These are phyloP conservation scores for Acanthamoeba sp. DNA, from an alignment of 208 protist genomes.

Conservation along the genomic window DNA sequence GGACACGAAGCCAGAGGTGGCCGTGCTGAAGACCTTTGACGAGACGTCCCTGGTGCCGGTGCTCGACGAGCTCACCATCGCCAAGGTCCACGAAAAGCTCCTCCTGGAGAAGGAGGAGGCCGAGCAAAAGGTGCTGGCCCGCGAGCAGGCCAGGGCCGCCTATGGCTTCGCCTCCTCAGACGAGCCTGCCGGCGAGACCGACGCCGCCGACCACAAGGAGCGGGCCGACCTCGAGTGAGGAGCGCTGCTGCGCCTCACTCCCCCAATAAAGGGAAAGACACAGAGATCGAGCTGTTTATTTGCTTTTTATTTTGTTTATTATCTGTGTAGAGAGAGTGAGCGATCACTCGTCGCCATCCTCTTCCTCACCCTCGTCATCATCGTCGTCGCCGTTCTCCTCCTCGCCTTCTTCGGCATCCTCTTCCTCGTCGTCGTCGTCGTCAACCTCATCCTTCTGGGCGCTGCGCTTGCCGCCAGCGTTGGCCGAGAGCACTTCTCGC, in stretches of 20 bases:
- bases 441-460: background rate
- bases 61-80: constrained; percentile 13
- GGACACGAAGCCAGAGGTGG: constrained; percentile 38
- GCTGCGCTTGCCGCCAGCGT: background rate
- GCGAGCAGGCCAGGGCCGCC: background rate
- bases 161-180: constrained; percentile 2
- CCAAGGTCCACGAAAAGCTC: constrained; percentile 27
- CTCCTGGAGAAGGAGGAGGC: background rate
- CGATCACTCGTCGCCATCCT: background rate
- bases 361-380: background rate
- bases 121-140: background rate
- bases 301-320: too few relatives aligned
- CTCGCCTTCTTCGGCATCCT: background rate
- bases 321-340: too few relatives aligned
- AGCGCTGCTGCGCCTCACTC: too few relatives aligned
- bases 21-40: constrained; percentile 42
- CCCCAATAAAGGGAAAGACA: too few relatives aligned
- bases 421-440: background rate
- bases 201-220: too few relatives aligned
- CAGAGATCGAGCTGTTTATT: too few relatives aligned
- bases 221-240: too few relatives aligned
- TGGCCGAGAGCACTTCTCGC: background rate
- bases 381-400: background rate
- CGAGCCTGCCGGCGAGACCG: background rate
- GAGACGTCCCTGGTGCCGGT: constrained; percentile 11